Evolutionary conservation across 768 basidiomycete species (phyloP).

Genomic region (Phanerochaete carnosa): DNA sequence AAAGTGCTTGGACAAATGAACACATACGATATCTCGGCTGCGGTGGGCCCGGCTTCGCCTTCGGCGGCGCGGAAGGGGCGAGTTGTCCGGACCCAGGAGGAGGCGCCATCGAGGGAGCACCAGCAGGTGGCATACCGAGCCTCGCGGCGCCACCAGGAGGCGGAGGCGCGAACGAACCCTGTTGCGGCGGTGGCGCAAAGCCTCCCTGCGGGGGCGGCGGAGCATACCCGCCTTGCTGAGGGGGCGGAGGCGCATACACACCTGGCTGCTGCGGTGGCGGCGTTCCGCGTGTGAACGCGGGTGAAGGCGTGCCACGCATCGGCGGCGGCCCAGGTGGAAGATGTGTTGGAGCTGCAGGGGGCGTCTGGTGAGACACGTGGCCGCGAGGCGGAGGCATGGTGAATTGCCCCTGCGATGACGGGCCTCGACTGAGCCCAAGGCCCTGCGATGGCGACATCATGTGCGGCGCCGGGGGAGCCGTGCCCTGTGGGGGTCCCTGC

Average conservation of each 20-base stretch:
- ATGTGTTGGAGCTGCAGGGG: conserved; percentile 26
- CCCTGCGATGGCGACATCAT: conserved; percentile 46
- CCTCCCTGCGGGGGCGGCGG: conserved; percentile 2
- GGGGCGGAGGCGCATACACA: conserved; percentile 35
- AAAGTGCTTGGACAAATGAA: neutral
- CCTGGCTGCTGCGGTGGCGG: conserved; percentile 31
- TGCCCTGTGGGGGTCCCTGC: conserved; percentile 31
- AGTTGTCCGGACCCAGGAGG: conserved; percentile 10
- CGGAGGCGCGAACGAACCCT: conserved; percentile 5
- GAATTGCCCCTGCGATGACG: conserved; percentile 49
- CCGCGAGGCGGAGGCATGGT: conserved; percentile 42
- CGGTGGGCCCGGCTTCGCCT: conserved; percentile 37
- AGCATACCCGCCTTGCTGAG: conserved; percentile 19
- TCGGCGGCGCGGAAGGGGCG: conserved; percentile 27
- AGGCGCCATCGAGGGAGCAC: conserved; percentile 12
- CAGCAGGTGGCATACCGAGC: conserved; percentile 26
- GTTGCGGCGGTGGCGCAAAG: conserved; percentile 13
- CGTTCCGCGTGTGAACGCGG: conserved; percentile 28
- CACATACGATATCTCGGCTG: conserved; percentile 60
- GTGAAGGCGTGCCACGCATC: conserved; percentile 40
- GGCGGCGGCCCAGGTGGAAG: conserved; percentile 32
- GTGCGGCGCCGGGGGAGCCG: conserved; percentile 38
- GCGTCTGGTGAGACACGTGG: conserved; percentile 36
- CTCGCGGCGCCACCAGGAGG: conserved; percentile 21
- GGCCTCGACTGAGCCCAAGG: conserved; percentile 29